These are phyloP conservation scores for Polytolypa hystricis DNA, from an alignment of 2,329 filamentous ascomycete genomes.

Conservation along the genomic window DNA sequence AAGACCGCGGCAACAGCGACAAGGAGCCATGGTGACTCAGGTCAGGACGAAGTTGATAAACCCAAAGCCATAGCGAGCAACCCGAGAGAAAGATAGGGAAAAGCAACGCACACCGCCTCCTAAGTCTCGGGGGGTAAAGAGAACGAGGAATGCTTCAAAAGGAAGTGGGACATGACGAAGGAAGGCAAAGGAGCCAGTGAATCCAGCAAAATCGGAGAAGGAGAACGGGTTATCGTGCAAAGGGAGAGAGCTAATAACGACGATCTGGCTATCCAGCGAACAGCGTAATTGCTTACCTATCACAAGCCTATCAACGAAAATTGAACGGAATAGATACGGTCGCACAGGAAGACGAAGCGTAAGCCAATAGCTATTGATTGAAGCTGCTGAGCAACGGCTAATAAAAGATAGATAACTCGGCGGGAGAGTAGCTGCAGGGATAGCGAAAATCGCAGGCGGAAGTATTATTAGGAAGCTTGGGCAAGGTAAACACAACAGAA, in stretches of 20 bases:
- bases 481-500: neutral
- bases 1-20: neutral
- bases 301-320: neutral
- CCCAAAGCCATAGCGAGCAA: neutral
- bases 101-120: neutral
- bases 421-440: neutral
- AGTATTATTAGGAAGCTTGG: neutral
- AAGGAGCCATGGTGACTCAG: neutral
- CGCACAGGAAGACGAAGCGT: neutral
- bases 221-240: neutral
- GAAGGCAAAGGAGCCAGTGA: neutral
- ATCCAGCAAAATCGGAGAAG: neutral
- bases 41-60: neutral
- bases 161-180: neutral
- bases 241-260: slow-evolving; percentile 1
- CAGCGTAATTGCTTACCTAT: slow-evolving; percentile 3
- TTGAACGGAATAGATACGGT: neutral
- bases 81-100: neutral
- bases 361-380: no score
- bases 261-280: neutral
- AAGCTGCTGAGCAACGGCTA: neutral
- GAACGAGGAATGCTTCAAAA: neutral
- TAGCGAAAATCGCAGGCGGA: neutral
- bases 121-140: neutral
- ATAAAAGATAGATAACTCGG: neutral